phyloP scores from a whole-genome alignment of 139 green algal species.

The Deuterostichococcus epilithicus region DNA sequence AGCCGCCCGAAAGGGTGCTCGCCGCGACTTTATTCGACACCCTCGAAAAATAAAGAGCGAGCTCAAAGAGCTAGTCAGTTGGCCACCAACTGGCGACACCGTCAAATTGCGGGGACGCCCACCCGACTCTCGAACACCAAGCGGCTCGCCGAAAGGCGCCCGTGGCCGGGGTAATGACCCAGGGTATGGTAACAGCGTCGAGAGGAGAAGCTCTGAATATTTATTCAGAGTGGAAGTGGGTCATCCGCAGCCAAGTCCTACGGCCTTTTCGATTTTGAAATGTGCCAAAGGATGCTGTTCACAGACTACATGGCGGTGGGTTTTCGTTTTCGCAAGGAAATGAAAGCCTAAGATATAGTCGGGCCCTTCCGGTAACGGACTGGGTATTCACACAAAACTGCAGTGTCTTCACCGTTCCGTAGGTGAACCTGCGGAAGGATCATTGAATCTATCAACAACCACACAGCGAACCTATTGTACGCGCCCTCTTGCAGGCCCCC shows the following conservation, averaged over 20 bases:
- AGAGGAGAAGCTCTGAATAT: background rate
- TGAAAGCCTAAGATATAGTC: slow-evolving; percentile 8
- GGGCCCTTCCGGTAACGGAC: background rate
- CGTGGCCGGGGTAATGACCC: slow-evolving; percentile 6
- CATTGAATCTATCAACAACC: slow-evolving; percentile 57
- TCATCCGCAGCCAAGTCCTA: slow-evolving; percentile 7
- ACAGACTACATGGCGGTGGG: slow-evolving; percentile 9
- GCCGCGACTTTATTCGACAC: background rate
- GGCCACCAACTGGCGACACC: background rate
- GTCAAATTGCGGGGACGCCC: slow-evolving; percentile 9
- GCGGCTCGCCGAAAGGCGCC: background rate
- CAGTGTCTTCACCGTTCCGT: slow-evolving; percentile 24
- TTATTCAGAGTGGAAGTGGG: background rate
- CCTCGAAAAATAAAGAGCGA: background rate
- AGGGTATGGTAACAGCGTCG: slow-evolving; percentile 1
- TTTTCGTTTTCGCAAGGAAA: background rate
- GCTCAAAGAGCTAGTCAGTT: background rate
- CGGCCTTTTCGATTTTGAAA: background rate
- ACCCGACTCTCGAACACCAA: background rate
- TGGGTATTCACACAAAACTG: background rate
- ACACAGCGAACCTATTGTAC: slow-evolving; percentile 33
- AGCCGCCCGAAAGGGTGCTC: background rate
- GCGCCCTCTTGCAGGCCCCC: slow-evolving; percentile 12
- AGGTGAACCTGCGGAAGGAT: slow-evolving; percentile 81
- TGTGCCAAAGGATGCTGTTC: background rate